These are phyloP conservation scores for Astragalus glycyphyllos DNA, from an alignment of 306 rosid genomes.

Conservation along the genomic window DNA sequence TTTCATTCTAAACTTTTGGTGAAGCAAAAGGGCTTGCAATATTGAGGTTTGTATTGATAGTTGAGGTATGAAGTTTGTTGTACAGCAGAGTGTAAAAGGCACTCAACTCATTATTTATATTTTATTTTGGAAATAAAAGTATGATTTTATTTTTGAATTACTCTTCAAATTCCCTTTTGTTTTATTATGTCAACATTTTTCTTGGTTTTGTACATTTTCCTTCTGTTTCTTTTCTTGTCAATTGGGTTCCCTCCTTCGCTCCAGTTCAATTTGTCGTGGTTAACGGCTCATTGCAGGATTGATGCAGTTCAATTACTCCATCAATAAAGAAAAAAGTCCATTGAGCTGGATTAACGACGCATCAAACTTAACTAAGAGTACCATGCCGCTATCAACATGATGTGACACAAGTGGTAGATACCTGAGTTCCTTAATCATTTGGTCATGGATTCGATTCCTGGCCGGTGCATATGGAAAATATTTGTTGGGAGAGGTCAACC, in stretches of 20 bases:
- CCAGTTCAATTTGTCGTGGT: not conserved
- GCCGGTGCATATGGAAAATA: too few relatives aligned
- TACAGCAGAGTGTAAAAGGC: slow-evolving; percentile 80
- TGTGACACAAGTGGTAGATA: too few relatives aligned
- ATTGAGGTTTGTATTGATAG: slow-evolving; percentile 63
- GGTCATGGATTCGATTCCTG: too few relatives aligned
- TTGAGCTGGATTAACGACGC: too few relatives aligned
- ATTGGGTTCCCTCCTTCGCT: not conserved
- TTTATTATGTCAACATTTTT: not conserved
- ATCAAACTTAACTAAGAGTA: too few relatives aligned
- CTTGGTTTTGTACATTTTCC: slow-evolving; percentile 7
- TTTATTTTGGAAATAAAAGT: slow-evolving; percentile 54
- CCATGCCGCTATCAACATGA: too few relatives aligned
- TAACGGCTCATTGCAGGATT: not conserved
- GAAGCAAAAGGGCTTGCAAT: slow-evolving; percentile 62
- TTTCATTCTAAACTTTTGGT: slow-evolving; percentile 51
- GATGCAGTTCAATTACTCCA: slow-evolving; percentile 1
- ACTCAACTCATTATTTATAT: slow-evolving; percentile 47
- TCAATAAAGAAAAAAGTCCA: not conserved
- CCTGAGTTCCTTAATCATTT: too few relatives aligned
- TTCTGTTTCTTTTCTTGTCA: not conserved
- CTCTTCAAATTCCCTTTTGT: not conserved
- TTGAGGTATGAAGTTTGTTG: slow-evolving; percentile 71
- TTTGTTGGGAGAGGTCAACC: too few relatives aligned
- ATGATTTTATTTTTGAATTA: slow-evolving; percentile 26